Evolutionary conservation across 495 filamentous ascomycete genomes (phyloP).

Genomic region (Podospora pseudoanserina): DNA sequence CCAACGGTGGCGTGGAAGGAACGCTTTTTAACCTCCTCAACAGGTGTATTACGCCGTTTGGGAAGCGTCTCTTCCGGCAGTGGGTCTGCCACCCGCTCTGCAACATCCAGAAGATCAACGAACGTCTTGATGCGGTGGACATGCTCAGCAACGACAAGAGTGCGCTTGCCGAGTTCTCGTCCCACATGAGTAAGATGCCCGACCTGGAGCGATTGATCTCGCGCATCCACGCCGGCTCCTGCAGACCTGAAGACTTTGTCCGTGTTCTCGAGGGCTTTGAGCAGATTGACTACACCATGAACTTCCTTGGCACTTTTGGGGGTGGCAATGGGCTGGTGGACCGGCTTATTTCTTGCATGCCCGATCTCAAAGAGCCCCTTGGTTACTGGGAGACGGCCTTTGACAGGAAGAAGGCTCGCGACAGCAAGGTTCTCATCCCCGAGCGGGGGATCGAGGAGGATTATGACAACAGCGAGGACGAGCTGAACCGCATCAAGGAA

Average conservation of each 20-base stretch:
- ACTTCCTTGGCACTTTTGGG: conserved; percentile 65
- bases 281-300: conserved; percentile 89
- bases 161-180: conserved; percentile 77
- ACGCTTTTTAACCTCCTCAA: conserved; percentile 90
- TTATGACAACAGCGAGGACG: conserved; percentile 82
- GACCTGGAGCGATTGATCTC: conserved; percentile 94
- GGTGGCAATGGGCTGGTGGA: conserved; percentile 77
- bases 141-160: conserved; percentile 77
- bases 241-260: conserved; percentile 86
- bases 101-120: conserved; percentile 82
- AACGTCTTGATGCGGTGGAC: conserved; percentile 93
- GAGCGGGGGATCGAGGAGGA: conserved; percentile 87
- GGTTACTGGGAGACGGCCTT: conserved; percentile 90
- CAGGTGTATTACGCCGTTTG: conserved; percentile 92
- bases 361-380: conserved; percentile 68
- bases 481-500: conserved; percentile 65
- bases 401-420: conserved; percentile 74
- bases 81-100: conserved; percentile 97
- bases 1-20: conserved; percentile 77
- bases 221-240: conserved; percentile 84
- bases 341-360: conserved; percentile 78
- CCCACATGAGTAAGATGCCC: conserved; percentile 82
- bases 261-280: conserved; percentile 96
- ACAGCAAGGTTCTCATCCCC: conserved; percentile 71
- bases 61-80: conserved; percentile 92